Conservation (phyloP, 2,329 filamentous ascomycete genomes). For the Periglandula ipomoeae region DNA sequence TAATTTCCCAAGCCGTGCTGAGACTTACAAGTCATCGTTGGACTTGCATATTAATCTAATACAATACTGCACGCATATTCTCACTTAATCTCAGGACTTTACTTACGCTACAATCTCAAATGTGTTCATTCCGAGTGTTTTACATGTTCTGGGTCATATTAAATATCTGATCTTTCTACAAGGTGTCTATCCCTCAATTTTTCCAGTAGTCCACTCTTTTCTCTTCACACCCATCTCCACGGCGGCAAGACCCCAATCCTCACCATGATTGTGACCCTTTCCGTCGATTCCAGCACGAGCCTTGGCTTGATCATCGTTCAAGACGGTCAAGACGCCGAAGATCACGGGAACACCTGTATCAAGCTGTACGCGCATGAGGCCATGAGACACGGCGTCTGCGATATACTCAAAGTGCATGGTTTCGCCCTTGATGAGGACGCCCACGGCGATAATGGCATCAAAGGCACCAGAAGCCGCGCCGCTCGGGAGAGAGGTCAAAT, state of each 20-base stretch:
- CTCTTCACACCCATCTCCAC: slow-evolving; percentile 91
- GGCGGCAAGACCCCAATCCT: slow-evolving; percentile 91
- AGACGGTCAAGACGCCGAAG: slow-evolving; percentile 83
- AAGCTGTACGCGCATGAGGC: slow-evolving; percentile 88
- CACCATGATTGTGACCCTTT: slow-evolving; percentile 78
- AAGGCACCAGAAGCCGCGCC: slow-evolving; percentile 54
- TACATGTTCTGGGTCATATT: background rate
- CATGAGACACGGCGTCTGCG: slow-evolving; percentile 79
- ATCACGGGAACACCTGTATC: slow-evolving; percentile 84
- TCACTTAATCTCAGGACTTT: too few species aligned
- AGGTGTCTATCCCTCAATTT: slow-evolving; percentile 33
- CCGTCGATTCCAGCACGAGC: slow-evolving; percentile 68
- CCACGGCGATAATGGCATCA: slow-evolving; percentile 90
- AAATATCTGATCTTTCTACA: background rate
- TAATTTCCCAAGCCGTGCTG: too few species aligned
- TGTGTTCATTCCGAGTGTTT: background rate
- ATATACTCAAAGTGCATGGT: slow-evolving; percentile 99
- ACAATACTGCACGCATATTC: too few species aligned
- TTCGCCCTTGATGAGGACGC: slow-evolving; percentile 95
- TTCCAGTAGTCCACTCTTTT: slow-evolving; percentile 70
- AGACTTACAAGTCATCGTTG: too few species aligned
- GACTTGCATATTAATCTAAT: slow-evolving; percentile 4
- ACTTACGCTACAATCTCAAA: background rate
- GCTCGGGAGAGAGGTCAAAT: slow-evolving; percentile 46
- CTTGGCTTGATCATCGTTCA: slow-evolving; percentile 80